These are phyloP conservation scores for Mycena venus DNA, from an alignment of 768 basidiomycete species.

Conservation along the genomic window DNA sequence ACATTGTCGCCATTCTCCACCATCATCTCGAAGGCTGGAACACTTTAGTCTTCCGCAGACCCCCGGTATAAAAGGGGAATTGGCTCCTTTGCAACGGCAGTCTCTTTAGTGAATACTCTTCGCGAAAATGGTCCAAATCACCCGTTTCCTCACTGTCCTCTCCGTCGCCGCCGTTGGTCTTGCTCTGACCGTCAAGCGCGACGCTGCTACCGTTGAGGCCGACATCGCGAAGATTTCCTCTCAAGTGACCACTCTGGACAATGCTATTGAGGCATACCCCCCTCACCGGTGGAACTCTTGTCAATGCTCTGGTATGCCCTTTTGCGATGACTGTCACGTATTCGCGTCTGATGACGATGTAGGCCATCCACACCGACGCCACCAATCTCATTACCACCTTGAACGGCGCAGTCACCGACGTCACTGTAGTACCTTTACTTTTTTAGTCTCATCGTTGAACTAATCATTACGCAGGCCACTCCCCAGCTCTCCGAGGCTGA, in stretches of 20 bases:
- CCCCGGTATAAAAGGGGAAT: slow-evolving; percentile 9
- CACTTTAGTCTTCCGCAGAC: no score
- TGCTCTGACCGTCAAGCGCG: slow-evolving; percentile 36
- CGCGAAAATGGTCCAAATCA: slow-evolving; percentile 25
- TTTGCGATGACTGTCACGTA: background rate
- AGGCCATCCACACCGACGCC: slow-evolving; percentile 44
- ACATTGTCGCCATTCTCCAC: background rate
- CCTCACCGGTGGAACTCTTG: slow-evolving; percentile 31
- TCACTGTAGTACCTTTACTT: background rate
- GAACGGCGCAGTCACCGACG: slow-evolving; percentile 44
- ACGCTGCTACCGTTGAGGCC: slow-evolving; percentile 43
- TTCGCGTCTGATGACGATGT: background rate
- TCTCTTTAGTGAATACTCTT: background rate
- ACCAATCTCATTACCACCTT: slow-evolving; percentile 35
- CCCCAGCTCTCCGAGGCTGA: slow-evolving; percentile 37
- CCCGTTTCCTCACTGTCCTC: slow-evolving; percentile 39
- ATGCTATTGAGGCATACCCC: slow-evolving; percentile 48
- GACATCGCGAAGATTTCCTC: slow-evolving; percentile 46
- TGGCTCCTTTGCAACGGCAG: background rate
- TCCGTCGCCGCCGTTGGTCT: slow-evolving; percentile 41
- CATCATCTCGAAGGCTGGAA: background rate
- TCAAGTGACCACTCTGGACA: slow-evolving; percentile 45
- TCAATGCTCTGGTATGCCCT: slow-evolving; percentile 41
- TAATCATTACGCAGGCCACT: slow-evolving; percentile 2
- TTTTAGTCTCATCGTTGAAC: background rate